A percentile compares a stretch with the other conserved stretches of the same genome.
Conservation (phyloP, 768 basidiomycete species). For the Collybia sp. region DNA sequence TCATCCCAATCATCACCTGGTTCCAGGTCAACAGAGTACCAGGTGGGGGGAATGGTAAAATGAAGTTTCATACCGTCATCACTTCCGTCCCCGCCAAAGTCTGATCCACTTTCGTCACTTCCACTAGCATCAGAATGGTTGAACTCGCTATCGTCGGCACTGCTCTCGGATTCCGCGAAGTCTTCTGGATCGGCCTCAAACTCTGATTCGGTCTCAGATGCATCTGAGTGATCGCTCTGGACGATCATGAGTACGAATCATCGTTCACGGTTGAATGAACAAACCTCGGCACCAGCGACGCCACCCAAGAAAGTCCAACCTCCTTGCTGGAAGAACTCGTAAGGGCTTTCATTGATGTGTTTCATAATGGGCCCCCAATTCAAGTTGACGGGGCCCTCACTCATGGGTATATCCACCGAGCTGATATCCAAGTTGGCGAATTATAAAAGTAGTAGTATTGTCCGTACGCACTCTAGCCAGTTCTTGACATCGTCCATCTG, state of each 20-base stretch:
- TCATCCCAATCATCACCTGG: slow-evolving; percentile 95
- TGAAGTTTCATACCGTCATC: slow-evolving; percentile 48
- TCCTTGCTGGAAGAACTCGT: slow-evolving; percentile 94
- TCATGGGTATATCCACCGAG: slow-evolving; percentile 94
- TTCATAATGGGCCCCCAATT: slow-evolving; percentile 99
- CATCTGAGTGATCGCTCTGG: slow-evolving; percentile 38
- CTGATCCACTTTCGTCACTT: slow-evolving; percentile 61
- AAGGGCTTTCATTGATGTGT: slow-evolving; percentile 92
- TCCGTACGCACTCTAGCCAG: slow-evolving; percentile 84
- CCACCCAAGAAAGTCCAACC: slow-evolving; percentile 92
- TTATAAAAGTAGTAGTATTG: slow-evolving; percentile 4
- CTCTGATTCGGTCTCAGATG: slow-evolving; percentile 46
- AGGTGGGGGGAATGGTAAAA: slow-evolving; percentile 3
- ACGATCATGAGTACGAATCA: not conserved
- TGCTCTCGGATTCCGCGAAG: slow-evolving; percentile 48
- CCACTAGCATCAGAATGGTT: slow-evolving; percentile 63
- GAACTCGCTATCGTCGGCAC: slow-evolving; percentile 61
- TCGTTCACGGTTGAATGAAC: slow-evolving; percentile 14
- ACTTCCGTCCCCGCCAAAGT: slow-evolving; percentile 54
- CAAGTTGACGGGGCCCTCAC: slow-evolving; percentile 94
- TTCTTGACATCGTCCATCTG: slow-evolving; percentile 98
- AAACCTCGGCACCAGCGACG: slow-evolving; percentile 62
- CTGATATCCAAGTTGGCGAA: slow-evolving; percentile 33
- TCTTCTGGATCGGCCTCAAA: slow-evolving; percentile 57
- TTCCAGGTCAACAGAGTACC: slow-evolving; percentile 4